Percentiles rank a stretch among this genome's conserved stretches.
Conservation (phyloP, 2,329 filamentous ascomycete genomes). For the Neofusicoccum umdonicola region DNA sequence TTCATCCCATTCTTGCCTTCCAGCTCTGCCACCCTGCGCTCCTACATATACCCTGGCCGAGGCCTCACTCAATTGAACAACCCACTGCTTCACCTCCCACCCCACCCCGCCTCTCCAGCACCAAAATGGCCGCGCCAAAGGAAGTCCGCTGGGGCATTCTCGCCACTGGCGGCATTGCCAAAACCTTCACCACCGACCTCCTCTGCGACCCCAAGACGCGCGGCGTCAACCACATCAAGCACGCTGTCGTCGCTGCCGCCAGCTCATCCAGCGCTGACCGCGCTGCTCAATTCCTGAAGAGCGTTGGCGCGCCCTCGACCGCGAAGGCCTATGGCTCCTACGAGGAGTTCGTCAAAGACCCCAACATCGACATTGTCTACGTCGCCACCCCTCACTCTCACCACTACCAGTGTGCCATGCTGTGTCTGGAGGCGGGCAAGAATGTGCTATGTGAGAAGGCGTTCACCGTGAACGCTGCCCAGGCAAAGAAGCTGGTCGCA, state of each 20-base stretch:
- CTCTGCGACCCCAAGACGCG: constrained; percentile 70
- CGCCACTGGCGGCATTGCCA: constrained; percentile 49
- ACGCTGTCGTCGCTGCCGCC: constrained; percentile 75
- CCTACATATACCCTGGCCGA: neutral
- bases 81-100: neutral
- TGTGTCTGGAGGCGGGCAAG: constrained; percentile 81
- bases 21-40: neutral
- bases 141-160: constrained; percentile 47
- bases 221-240: constrained; percentile 68
- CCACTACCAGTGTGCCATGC: constrained; percentile 86
- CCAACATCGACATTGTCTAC: constrained; percentile 81
- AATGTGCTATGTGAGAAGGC: constrained; percentile 90
- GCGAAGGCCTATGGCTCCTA: constrained; percentile 79
- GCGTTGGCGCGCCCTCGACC: constrained; percentile 64
- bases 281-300: constrained; percentile 70
- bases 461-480: constrained; percentile 78
- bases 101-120: neutral
- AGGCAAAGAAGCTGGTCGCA: constrained; percentile 69
- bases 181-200: constrained; percentile 69
- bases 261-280: constrained; percentile 71
- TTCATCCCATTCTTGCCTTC: neutral
- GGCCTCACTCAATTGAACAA: neutral
- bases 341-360: constrained; percentile 73
- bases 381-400: constrained; percentile 89
- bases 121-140: constrained; percentile 27